Conservation (phyloP, 2,329 filamentous ascomycete genomes). For the Phaeosphaeriaceae sp. region DNA sequence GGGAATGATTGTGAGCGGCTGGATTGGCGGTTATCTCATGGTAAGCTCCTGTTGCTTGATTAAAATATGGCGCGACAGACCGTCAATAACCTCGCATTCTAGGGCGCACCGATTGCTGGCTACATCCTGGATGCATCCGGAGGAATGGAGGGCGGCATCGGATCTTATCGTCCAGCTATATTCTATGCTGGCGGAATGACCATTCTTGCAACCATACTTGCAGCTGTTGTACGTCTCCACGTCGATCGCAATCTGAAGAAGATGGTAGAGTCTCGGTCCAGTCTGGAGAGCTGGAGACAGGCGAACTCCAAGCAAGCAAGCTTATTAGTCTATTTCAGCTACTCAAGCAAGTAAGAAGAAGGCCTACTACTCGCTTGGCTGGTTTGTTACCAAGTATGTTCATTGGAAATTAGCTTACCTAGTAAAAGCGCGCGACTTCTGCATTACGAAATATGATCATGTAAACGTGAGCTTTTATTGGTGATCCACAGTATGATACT, state of each 20-base stretch:
- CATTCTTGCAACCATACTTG: conserved; percentile 7
- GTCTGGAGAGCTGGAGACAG: no score
- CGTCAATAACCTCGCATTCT: neutral
- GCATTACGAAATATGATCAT: no score
- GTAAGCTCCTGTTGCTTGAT: neutral
- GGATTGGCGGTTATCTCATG: conserved; percentile 32
- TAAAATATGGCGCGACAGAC: neutral
- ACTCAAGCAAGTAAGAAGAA: no score
- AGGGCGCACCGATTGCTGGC: conserved; percentile 36
- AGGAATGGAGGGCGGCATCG: conserved; percentile 20
- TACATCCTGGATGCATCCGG: conserved; percentile 34
- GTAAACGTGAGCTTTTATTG: no score
- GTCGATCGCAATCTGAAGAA: neutral
- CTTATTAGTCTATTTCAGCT: no score
- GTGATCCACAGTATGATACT: no score
- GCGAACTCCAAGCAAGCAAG: no score
- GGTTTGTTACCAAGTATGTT: no score
- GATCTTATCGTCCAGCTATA: conserved; percentile 34
- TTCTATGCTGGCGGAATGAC: conserved; percentile 35
- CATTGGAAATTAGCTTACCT: no score
- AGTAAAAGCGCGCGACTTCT: no score
- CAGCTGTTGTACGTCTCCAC: neutral
- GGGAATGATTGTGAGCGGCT: conserved; percentile 35
- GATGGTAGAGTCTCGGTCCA: no score
- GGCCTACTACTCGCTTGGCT: no score